Percentiles rank a stretch among this genome's conserved stretches.
Evolutionary conservation across 2,329 filamentous ascomycete species (phyloP).

Genomic region (Aureobasidium sp.): DNA sequence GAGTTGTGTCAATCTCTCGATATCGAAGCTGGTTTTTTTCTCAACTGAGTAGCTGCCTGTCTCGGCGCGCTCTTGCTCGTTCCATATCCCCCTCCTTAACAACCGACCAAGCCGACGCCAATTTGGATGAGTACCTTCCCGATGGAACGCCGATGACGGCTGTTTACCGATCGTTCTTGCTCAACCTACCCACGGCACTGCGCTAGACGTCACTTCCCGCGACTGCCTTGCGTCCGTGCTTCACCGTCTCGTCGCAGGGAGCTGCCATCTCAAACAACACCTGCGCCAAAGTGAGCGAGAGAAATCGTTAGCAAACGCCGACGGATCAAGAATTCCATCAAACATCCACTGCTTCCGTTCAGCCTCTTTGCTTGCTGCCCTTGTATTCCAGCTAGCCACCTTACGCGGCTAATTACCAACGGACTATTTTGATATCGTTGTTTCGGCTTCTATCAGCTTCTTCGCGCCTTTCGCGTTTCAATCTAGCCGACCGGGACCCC

Average conservation of each 20-base stretch:
- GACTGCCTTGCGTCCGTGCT: background rate
- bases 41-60: background rate
- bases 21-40: background rate
- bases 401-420: conserved; percentile 1
- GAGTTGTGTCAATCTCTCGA: background rate
- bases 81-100: background rate
- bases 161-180: conserved; percentile 14
- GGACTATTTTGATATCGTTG: conserved; percentile 1
- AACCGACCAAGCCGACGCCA: conserved; percentile 12
- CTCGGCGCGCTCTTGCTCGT: background rate
- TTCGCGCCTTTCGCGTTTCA: conserved; percentile 8
- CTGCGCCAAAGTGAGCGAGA: background rate
- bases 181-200: conserved; percentile 1
- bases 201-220: conserved; percentile 10
- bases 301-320: conserved; percentile 3
- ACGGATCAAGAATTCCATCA: conserved; percentile 2
- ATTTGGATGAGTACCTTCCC: conserved; percentile 14
- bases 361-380: conserved; percentile 6
- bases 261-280: background rate
- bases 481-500: conserved; percentile 7
- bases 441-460: conserved; percentile 4
- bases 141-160: conserved; percentile 15
- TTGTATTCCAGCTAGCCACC: background rate
- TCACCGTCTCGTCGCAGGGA: background rate
- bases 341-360: conserved; percentile 1